These are phyloP conservation scores for Sanghuangporus weigelae DNA, from an alignment of 1,284 basidiomycete species.

Conservation along the genomic window DNA sequence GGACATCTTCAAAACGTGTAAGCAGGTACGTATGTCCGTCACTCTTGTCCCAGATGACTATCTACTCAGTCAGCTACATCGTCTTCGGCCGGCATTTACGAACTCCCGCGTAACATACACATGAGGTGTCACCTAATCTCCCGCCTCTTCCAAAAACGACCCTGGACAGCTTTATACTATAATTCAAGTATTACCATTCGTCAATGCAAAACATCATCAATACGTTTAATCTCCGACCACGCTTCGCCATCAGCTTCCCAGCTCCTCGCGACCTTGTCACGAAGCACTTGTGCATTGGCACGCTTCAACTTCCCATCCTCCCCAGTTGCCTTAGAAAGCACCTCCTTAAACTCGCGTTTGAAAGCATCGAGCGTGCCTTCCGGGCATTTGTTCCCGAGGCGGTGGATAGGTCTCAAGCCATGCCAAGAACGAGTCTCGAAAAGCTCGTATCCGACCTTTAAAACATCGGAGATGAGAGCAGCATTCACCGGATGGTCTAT, in stretches of 20 bases:
- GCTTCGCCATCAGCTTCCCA: not conserved
- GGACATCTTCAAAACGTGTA: no score
- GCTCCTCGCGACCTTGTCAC: not conserved
- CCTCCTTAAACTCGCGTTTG: not conserved
- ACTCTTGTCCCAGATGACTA: no score
- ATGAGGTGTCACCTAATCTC: no score
- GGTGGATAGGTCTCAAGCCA: conserved; percentile 20
- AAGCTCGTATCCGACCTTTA: conserved; percentile 26
- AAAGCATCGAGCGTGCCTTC: conserved; percentile 9
- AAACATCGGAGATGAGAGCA: conserved; percentile 19
- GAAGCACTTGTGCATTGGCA: not conserved
- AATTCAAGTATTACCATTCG: not conserved
- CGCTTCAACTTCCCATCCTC: conserved; percentile 5
- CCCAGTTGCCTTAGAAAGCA: conserved; percentile 1
- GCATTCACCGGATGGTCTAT: conserved; percentile 24
- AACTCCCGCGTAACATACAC: no score
- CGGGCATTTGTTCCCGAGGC: not conserved
- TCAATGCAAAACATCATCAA: not conserved
- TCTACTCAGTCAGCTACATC: no score
- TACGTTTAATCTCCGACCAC: conserved; percentile 5
- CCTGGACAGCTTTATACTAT: not conserved
- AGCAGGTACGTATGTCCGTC: no score
- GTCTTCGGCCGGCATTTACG: no score
- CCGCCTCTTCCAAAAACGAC: no score
- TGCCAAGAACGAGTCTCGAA: conserved; percentile 24